These are phyloP conservation scores for Brassica incana DNA, from an alignment of 345 rosid genomes.

Conservation along the genomic window DNA sequence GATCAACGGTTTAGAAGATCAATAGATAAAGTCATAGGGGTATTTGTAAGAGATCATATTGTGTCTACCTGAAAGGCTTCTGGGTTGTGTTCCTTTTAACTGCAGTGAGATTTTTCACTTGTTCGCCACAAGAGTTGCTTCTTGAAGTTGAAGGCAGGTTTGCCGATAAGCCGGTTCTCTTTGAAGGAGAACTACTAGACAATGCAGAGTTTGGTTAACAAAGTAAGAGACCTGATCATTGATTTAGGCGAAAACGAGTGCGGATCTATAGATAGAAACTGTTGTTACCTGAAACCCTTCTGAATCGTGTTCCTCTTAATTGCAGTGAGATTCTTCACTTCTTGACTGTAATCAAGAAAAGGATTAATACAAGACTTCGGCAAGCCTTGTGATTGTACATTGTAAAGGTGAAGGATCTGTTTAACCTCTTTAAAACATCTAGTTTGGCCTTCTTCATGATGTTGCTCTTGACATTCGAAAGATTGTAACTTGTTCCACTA, in stretches of 20 bases:
- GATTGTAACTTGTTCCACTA: constrained; percentile 55
- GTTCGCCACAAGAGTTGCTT: constrained; percentile 41
- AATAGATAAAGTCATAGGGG: not conserved
- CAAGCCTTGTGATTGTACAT: constrained; percentile 5
- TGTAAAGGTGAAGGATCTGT: not conserved
- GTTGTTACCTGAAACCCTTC: constrained; percentile 57
- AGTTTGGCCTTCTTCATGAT: constrained; percentile 88
- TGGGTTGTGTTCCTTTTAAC: constrained; percentile 63
- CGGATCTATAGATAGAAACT: not conserved
- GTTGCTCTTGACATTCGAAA: constrained; percentile 68
- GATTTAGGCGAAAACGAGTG: not conserved
- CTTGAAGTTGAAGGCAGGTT: constrained; percentile 35
- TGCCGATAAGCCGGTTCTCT: constrained; percentile 4
- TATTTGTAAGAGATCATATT: not conserved
- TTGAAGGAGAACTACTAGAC: constrained; percentile 32
- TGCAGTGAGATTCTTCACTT: constrained; percentile 77
- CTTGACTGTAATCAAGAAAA: constrained; percentile 55
- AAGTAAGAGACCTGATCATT: constrained; percentile 4
- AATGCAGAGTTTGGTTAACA: not conserved
- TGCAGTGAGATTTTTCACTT: constrained; percentile 65
- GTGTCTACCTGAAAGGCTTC: constrained; percentile 55
- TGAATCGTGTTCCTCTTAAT: constrained; percentile 63
- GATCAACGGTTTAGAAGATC: constrained; percentile 4
- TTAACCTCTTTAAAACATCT: constrained; percentile 73
- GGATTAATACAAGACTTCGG: not conserved